Percentiles rank a stretch among this genome's conserved stretches.
phyloP scores from a whole-genome alignment of 2,329 filamentous ascomycete genomes.

The Sporothrix schenckii region DNA sequence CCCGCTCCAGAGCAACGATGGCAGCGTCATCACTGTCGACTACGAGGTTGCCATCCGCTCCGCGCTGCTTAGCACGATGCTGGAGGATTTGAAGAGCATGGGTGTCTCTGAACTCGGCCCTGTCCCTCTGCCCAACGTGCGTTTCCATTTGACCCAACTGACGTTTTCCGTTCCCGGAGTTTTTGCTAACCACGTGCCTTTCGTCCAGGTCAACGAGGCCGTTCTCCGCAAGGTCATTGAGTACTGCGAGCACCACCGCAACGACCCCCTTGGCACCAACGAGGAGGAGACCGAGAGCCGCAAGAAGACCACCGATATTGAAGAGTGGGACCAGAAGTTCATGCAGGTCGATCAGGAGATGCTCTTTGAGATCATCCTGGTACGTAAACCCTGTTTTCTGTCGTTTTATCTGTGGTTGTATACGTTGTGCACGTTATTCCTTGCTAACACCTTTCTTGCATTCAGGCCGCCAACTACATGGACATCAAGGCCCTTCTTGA shows the following conservation, averaged over 20 bases:
- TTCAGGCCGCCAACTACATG: conserved; percentile 91
- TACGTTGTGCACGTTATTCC: too few relatives aligned
- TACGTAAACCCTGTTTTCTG: conserved; percentile 52
- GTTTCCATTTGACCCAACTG: conserved; percentile 38
- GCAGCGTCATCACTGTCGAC: conserved; percentile 58
- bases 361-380: conserved; percentile 98
- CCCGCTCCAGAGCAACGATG: conserved; percentile 57
- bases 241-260: conserved; percentile 95
- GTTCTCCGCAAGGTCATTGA: conserved; percentile 96
- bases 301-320: conserved; percentile 98
- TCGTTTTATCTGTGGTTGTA: neutral
- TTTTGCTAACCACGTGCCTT: conserved; percentile 11
- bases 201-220: conserved; percentile 77
- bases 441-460: conserved; percentile 34
- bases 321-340: conserved; percentile 99
- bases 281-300: conserved; percentile 93
- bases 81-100: conserved; percentile 77
- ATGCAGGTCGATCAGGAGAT: conserved; percentile 99
- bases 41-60: conserved; percentile 86
- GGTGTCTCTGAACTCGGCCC: conserved; percentile 51
- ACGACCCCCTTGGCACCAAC: conserved; percentile 76
- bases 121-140: conserved; percentile 84
- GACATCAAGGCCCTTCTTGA: conserved; percentile 98
- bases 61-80: conserved; percentile 96
- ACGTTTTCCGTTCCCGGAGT: conserved; percentile 20